Base-by-base conservation (phyloP, 371 early-diverging fungal species). In the Circinella minor region DNA sequence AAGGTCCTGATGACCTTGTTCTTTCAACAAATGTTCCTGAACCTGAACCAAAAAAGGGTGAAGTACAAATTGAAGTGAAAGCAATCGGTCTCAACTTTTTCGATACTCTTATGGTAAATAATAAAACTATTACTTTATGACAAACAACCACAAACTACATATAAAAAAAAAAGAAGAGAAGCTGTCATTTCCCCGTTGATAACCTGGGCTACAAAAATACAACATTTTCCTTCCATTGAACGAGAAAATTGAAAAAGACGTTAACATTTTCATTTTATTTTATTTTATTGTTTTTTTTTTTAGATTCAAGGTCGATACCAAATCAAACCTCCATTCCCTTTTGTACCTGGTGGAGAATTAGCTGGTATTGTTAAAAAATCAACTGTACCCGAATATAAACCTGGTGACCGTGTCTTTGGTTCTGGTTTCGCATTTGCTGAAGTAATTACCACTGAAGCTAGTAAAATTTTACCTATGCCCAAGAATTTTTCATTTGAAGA, bases 301-400 rank as follows among this genome's bases (percentile, higher is more conserved):
- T 9, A 90, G 90, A 86, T 89, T 15, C 92, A 94, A 76, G 95
- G 95, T 73, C 90, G 91, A 65, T 94, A 95, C 73, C 95, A 96
- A 78, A 78, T 89, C 70, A 92, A 89, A 67, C 95, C 94, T 11
- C 88, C 89, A 57, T 86, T 92, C 61, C 95, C 95, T 13, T 95
- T 95, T 73, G 85, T 91, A 8, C 94, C 94, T 1, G 96, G 96
- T 15, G 88, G 89, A 61, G 95, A 95, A 78, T 80, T 80, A 63
- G 67, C 75, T 60, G 85, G 85, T 43, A 67, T 82, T 15, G 85
- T 82, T 0, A 43, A 77, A 36, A 78, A 85, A 61, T 80, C 83
- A 0, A 79, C 81, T 0, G 79, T 80, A 14, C 77, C 83, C 9
- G 55, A 82, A 13, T 90, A 84, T 73, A 88, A 90, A 66, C 69